Base-by-base conservation (phyloP, 176 grass and related monocot species). In the Microstegium vimineum region DNA sequence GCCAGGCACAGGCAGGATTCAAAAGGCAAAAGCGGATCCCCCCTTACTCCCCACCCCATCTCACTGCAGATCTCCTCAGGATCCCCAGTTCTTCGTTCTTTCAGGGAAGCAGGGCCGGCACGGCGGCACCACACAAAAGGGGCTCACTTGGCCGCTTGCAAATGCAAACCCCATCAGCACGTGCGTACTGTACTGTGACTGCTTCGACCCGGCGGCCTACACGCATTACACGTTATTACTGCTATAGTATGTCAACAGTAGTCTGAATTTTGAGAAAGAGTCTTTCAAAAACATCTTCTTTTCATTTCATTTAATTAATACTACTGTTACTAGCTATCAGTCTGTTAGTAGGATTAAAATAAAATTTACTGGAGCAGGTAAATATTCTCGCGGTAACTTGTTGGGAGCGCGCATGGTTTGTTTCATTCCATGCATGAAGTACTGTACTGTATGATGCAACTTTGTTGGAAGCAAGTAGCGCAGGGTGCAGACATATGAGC, bases 21-120 rank as follows among this genome's bases (percentile, higher is more conserved):
- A 57, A 80, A 90, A 73, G 64, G 54, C 40, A 60, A 86, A 75
- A 89, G 43, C 37, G 8, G 76, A 70, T 16, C 10, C 15, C 61
- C 41, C n/a, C n/a, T n/a, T n/a, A n/a, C n/a, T n/a, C n/a, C n/a
- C n/a, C n/a, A n/a, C n/a, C n/a, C n/a, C n/a, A n/a, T n/a, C n/a
- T n/a, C 69, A 28, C 87, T 84, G 81, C 84, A 87, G 87, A 89
- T 89, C 76, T 81, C 69, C 56, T 70, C 67, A 79, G 75, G 25
- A 42, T 46, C 41, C 74, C 32, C 26, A 22, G 80, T 68, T 52
- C 60, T 74, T 69, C 9, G 54, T 25, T 25, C n/a, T 3, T 26
- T 60, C 56, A 5, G n/a, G n/a, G 54, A 59, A 23, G 56, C 8
- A 12, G 56, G 9, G n/a, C 56, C 56, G 56, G n/a, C n/a, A 60